These are phyloP conservation scores for Cymodocea nodosa DNA, from an alignment of 116 monocot species.

Conservation along the genomic window DNA sequence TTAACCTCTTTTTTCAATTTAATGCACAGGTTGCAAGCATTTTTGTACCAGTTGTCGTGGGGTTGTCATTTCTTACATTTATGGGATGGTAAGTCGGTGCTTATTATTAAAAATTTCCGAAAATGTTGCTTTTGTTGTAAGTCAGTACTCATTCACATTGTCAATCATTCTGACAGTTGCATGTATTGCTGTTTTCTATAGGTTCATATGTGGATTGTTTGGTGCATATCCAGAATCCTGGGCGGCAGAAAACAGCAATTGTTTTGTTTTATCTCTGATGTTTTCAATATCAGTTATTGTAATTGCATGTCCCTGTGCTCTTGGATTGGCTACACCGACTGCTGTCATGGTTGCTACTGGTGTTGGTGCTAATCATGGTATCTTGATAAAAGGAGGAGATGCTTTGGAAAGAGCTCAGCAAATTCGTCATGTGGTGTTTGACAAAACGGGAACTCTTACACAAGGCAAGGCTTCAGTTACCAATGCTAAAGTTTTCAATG, in stretches of 20 bases:
- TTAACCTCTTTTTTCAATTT: not conserved
- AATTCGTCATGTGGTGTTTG: slow-evolving; percentile 65
- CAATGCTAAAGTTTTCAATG: slow-evolving; percentile 49
- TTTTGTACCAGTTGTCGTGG: slow-evolving; percentile 88
- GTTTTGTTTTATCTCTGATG: slow-evolving; percentile 96
- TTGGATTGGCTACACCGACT: slow-evolving; percentile 95
- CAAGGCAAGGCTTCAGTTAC: slow-evolving; percentile 87
- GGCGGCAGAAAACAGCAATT: slow-evolving; percentile 60
- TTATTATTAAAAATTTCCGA: not conserved
- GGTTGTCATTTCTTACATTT: slow-evolving; percentile 70
- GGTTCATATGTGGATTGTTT: slow-evolving; percentile 84
- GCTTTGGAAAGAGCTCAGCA: slow-evolving; percentile 87
- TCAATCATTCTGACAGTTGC: not conserved
- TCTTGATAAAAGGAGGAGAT: slow-evolving; percentile 94
- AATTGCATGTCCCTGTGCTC: slow-evolving; percentile 97
- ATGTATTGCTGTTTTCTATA: slow-evolving; percentile 14
- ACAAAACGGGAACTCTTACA: slow-evolving; percentile 95
- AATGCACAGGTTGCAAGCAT: slow-evolving; percentile 75
- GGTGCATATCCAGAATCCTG: slow-evolving; percentile 81
- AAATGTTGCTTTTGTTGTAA: not conserved
- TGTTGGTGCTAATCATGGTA: slow-evolving; percentile 77
- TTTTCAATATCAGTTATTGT: slow-evolving; percentile 98
- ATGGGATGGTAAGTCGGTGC: slow-evolving; percentile 57
- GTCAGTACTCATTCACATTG: not conserved
- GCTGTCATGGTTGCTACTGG: slow-evolving; percentile 99